Evolutionary conservation across 495 filamentous ascomycete genomes (phyloP), one percentile per base, ranked within the genome.

Genomic region (Lophium mytilinum): DNA sequence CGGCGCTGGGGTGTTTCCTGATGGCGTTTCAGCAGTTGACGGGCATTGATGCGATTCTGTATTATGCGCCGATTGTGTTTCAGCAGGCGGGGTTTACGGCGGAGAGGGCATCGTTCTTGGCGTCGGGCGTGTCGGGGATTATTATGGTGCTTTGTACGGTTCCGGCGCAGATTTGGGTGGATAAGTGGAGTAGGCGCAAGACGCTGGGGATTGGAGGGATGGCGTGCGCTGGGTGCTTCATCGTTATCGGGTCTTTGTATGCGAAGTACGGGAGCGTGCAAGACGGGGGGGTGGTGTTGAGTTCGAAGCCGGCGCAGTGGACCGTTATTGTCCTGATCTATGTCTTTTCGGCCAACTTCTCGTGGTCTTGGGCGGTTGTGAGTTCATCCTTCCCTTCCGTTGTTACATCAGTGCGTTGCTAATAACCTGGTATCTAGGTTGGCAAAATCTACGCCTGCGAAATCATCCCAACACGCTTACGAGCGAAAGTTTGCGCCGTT

Each of bases 321-420:
- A 19, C 12, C 19, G 41, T 45, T 8, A 45, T 45, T 15, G 41
- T 45, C 7, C 15, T 45, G 41, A 45, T 45, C 9, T 45, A 45
- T 5, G 15, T 45, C 41, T 45, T 45, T n/a, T 15, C 41, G 14
- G 19, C 19, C 41, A 17, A 17, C 41, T 45, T 45, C 12, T 17
- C 15, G 1, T 17, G 15, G 6, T 17, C 41, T 1, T 45, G 41
- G 41, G 41, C 41, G 1, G 41, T 45, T n/a, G 41, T 15, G 7
- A 85, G 58, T 30, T 30, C 24, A 30, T 30, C 24, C 24, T 30
- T 30, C 24, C 24, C 6, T 30, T 3, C 24, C 6, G 2, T 30
- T 6, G 24, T 30, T 6, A 6, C 6, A 30, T 30, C 24, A 30
- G 24, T 30, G 6, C 2, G 24, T 30, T 2, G 6, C 24, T 30